Conservation (phyloP, 2,329 filamentous ascomycete genomes). For the Xylaria sp. region DNA sequence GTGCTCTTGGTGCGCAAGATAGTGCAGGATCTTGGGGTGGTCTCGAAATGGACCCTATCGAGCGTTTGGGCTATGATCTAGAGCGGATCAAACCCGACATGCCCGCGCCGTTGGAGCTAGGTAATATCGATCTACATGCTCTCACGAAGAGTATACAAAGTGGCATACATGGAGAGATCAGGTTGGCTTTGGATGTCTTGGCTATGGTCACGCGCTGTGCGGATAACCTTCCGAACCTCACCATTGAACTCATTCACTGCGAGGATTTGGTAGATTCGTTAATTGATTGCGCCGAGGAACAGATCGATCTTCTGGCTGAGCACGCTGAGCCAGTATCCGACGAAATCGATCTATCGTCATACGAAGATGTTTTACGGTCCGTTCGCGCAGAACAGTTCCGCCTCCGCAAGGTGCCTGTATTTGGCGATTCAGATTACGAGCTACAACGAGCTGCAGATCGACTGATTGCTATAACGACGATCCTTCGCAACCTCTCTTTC, state of each 20-base stretch:
- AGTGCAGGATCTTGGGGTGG: constrained; percentile 47
- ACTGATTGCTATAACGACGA: constrained; percentile 84
- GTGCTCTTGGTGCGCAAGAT: constrained; percentile 44
- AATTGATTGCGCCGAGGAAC: constrained; percentile 85
- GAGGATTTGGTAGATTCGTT: constrained; percentile 86
- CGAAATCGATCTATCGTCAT: constrained; percentile 73
- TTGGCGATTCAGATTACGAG: constrained; percentile 73
- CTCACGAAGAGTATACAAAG: constrained; percentile 86
- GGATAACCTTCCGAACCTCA: constrained; percentile 57
- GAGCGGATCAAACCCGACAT: constrained; percentile 66
- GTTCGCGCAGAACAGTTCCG: constrained; percentile 68
- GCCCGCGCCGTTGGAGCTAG: constrained; percentile 70
- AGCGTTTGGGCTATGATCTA: constrained; percentile 61
- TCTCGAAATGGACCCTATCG: constrained; percentile 60
- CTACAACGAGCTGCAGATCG: constrained; percentile 82
- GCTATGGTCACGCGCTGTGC: constrained; percentile 60
- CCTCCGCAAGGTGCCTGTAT: constrained; percentile 65
- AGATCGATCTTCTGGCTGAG: constrained; percentile 78
- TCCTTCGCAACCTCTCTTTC: constrained; percentile 89
- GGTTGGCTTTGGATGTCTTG: constrained; percentile 80
- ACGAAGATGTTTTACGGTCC: constrained; percentile 81
- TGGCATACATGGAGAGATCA: constrained; percentile 83
- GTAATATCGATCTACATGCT: constrained; percentile 83
- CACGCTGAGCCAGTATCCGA: constrained; percentile 82
- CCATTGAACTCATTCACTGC: constrained; percentile 63